Evolutionary conservation across 1,139 yeast genomes (phyloP).

Genomic region (Blastobotrys indianensis): DNA sequence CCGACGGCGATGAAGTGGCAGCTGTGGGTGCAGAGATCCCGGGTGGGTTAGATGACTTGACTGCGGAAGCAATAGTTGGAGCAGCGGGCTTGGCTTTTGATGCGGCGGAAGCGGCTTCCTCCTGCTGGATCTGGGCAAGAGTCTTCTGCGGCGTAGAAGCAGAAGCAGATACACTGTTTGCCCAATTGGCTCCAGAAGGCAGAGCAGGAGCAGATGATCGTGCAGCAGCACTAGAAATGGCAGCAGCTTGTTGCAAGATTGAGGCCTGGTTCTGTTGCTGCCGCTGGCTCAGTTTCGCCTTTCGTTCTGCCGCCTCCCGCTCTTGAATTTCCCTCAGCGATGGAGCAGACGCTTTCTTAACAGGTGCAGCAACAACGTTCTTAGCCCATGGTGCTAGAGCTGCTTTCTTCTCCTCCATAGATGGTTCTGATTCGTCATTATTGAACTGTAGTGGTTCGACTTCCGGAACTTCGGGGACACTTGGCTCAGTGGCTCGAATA

Average conservation of each 20-base stretch:
- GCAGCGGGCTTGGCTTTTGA: conserved; percentile 25
- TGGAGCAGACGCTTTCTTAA: conserved; percentile 39
- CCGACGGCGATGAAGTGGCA: conserved; percentile 11
- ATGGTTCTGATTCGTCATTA: background rate
- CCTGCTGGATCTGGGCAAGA: conserved; percentile 45
- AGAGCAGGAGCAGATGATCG: conserved; percentile 27
- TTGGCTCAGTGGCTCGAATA: background rate
- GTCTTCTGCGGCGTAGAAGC: conserved; percentile 36
- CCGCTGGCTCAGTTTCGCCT: conserved; percentile 26
- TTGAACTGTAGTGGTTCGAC: no score
- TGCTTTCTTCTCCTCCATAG: conserved; percentile 12
- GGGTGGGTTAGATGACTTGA: conserved; percentile 10
- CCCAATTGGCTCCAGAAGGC: conserved; percentile 56
- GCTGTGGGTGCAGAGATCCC: conserved; percentile 7
- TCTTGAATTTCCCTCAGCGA: conserved; percentile 67
- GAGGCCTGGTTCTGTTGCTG: conserved; percentile 31
- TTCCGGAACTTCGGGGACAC: no score
- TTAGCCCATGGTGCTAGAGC: conserved; percentile 43
- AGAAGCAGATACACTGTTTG: conserved; percentile 27
- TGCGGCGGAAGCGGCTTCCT: conserved; percentile 36
- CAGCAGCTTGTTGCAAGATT: conserved; percentile 19
- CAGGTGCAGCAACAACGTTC: conserved; percentile 32
- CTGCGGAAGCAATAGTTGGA: conserved; percentile 14
- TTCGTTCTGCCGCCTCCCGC: conserved; percentile 50
- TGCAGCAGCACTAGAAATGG: conserved; percentile 16